A percentile compares a stretch with the other conserved stretches of the same genome.
phyloP scores from a whole-genome alignment of 2,329 filamentous ascomycete species.

The Colletotrichum kahawae region DNA sequence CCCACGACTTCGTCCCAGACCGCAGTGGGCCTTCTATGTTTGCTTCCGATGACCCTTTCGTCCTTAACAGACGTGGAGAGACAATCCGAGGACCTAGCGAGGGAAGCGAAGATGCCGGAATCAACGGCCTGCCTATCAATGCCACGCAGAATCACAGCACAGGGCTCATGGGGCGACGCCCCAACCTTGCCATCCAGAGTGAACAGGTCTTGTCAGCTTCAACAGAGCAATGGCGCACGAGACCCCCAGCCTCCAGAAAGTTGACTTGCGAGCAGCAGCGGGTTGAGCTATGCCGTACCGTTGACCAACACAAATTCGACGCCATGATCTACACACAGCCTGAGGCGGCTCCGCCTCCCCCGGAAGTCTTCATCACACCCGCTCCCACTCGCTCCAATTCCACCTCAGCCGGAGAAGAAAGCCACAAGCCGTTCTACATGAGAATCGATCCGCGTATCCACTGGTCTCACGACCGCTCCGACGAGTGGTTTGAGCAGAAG shows the following conservation, averaged over 20 bases:
- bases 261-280: constrained; percentile 2
- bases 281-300: not conserved
- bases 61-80: not conserved
- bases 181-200: not conserved
- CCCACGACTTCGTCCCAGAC: not conserved
- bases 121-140: not conserved
- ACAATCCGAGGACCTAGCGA: not conserved
- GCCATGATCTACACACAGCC: constrained; percentile 19
- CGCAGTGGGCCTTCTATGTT: not conserved
- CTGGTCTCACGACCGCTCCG: constrained; percentile 46
- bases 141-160: not conserved
- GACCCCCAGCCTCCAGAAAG: not conserved
- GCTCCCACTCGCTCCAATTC: not conserved
- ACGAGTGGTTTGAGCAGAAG: constrained; percentile 53
- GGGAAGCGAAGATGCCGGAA: not conserved
- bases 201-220: not conserved
- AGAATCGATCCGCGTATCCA: constrained; percentile 58
- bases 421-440: constrained; percentile 41
- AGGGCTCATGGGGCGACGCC: not conserved
- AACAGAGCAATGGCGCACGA: not conserved
- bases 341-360: constrained; percentile 18
- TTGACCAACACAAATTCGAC: constrained; percentile 24
- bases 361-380: not conserved
- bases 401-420: constrained; percentile 14
- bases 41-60: not conserved